Conservation (phyloP, 139 green algal species). For the Chlamydomonas sp. region DNA sequence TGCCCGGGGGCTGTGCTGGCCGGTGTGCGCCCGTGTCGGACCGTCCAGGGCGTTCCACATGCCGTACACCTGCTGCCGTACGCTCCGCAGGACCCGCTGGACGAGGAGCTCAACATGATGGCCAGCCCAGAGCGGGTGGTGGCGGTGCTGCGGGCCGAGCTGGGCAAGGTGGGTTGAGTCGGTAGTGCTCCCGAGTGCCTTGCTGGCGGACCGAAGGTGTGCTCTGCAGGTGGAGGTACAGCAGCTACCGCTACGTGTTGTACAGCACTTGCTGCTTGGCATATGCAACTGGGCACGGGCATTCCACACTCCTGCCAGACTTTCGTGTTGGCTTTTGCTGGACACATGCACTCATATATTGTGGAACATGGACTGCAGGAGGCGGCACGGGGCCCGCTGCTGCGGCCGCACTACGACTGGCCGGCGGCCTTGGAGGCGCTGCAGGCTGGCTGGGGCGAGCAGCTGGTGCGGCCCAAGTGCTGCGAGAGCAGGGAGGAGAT, state of each 20-base stretch:
- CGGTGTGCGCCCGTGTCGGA: neutral
- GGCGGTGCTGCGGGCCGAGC: neutral
- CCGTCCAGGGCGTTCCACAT: neutral
- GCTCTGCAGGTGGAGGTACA: neutral
- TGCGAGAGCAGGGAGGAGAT: no score
- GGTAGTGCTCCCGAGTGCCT: no score
- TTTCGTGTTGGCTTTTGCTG: neutral
- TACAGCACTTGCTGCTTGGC: no score
- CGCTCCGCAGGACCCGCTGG: neutral
- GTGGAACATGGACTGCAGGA: neutral
- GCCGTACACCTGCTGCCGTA: neutral
- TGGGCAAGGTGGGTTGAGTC: constrained; percentile 5
- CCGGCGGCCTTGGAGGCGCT: neutral
- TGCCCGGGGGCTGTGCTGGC: neutral
- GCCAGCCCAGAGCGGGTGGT: neutral
- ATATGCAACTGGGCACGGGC: no score
- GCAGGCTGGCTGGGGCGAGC: no score
- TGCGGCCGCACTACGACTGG: constrained; percentile 26
- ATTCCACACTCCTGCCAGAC: no score
- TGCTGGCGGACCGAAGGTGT: neutral
- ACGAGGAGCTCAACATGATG: neutral
- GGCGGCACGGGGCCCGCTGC: neutral
- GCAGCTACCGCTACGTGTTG: no score
- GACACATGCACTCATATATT: neutral
- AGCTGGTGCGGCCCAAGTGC: no score